Evolutionary conservation across 192 early-diverging fungal genomes (phyloP), one percentile per base, ranked within the genome.

Genomic region (Dissophora ornata): DNA sequence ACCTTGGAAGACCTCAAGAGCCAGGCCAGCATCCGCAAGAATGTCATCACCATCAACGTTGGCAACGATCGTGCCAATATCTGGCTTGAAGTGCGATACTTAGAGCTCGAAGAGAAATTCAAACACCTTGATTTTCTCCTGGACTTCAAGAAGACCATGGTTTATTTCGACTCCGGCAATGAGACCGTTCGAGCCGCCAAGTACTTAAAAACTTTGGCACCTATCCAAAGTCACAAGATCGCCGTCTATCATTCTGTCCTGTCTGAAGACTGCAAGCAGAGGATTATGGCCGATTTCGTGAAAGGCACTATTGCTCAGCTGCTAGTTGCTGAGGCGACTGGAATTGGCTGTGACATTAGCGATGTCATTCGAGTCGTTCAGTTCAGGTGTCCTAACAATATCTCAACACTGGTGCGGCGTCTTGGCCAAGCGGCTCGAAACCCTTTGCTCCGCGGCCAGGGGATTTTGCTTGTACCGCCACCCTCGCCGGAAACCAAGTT

Each of bases 261-360:
- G 19, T 54, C 64, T 4, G 29, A 25, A 6, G 28, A 18, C 26
- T 55, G 22, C 64, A 66, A 57, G 53, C 15, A 24, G 24, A 3
- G 2, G 0, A 16, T 15, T n/a, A 28, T 52, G 60, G n/a, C 15
- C 19, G 8, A 42, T 10, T 52, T 62, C 9, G 28, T 10, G 22
- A 2, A 30, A 10, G 60, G 60, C 49, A n/a, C n/a, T 25, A 62
- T 62, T 48, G 25, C 25, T 12, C 8, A 51, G 29, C n/a, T 62
- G 47, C 49, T 59, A 44, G 45, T 44, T 28, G 49, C 62, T 8
- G 62, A 65, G 15, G 62, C 62, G 9, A 51, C 38, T 9, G 65
- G 65, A 9, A 50, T 67, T 54, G 65, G 65, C 28, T 67, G 55
- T n/a, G 65, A 67, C 44, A 57, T 67, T 36, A 51, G 54, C 65